phyloP scores from a whole-genome alignment of 441 rosid genomes.

The Breynia disticha region DNA sequence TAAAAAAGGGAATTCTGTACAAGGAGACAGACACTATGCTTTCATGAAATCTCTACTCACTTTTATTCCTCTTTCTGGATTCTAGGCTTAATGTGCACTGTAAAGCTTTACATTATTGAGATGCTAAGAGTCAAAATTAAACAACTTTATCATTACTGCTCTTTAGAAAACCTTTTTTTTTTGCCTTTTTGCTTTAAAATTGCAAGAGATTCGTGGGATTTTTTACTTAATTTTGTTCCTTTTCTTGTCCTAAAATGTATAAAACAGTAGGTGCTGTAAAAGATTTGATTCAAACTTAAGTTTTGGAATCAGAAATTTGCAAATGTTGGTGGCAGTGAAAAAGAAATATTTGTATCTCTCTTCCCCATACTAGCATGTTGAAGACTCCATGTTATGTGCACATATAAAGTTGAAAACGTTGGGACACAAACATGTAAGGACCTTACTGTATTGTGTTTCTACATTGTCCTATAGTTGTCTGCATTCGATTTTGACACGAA shows the following conservation, averaged over 20 bases:
- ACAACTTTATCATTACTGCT: slow-evolving; percentile 26
- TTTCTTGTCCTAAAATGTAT: slow-evolving; percentile 1
- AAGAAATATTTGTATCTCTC: slow-evolving; percentile 4
- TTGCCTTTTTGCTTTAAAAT: too few species aligned
- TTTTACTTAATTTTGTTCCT: slow-evolving; percentile 8
- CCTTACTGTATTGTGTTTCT: too few species aligned
- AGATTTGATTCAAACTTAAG: slow-evolving; percentile 11
- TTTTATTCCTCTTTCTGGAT: slow-evolving; percentile 13
- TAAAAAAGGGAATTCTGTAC: slow-evolving; percentile 15
- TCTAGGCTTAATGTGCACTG: slow-evolving; percentile 20
- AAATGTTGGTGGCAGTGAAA: slow-evolving; percentile 5
- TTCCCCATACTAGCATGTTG: slow-evolving; percentile 8
- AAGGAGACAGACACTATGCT: slow-evolving; percentile 11
- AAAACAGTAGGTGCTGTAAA: slow-evolving; percentile 16
- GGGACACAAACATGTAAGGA: slow-evolving; percentile 1
- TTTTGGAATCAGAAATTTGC: slow-evolving; percentile 4
- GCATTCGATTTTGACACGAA: background rate
- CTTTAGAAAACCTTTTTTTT: slow-evolving; percentile 23
- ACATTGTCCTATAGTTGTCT: slow-evolving; percentile 15
- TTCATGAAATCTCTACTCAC: slow-evolving; percentile 11
- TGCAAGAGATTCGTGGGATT: background rate
- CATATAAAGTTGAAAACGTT: slow-evolving; percentile 31
- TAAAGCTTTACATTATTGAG: slow-evolving; percentile 25
- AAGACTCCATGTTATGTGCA: slow-evolving; percentile 23
- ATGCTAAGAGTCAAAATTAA: slow-evolving; percentile 42